Percentiles rank a stretch among this genome's conserved stretches.
Conservation (phyloP, 2,329 filamentous ascomycete genomes). For the Sporothrix sp. region DNA sequence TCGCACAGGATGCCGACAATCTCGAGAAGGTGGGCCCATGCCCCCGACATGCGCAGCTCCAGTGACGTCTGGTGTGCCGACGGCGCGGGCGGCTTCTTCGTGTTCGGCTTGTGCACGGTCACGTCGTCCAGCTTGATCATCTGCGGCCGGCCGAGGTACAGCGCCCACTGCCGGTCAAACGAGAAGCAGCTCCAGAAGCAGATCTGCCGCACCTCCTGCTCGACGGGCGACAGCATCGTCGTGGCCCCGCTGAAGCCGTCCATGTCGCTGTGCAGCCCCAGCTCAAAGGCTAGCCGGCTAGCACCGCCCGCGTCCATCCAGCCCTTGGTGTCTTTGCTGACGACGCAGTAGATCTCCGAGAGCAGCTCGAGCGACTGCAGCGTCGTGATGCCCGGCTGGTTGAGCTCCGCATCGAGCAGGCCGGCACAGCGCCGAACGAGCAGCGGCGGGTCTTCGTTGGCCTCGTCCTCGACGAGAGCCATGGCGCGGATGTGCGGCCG, state of each 20-base stretch:
- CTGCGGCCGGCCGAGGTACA: constrained; percentile 7
- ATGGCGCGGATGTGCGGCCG: constrained; percentile 7
- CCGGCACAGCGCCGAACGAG: not conserved
- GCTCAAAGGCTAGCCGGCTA: constrained; percentile 4
- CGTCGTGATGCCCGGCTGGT: constrained; percentile 6
- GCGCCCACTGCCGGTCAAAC: constrained; percentile 12
- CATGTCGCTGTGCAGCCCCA: constrained; percentile 9
- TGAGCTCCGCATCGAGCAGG: constrained; percentile 3
- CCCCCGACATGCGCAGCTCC: constrained; percentile 4
- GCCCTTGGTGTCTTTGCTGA: constrained; percentile 10
- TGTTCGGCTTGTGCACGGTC: not conserved
- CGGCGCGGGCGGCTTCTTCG: not conserved
- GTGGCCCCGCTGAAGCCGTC: not conserved
- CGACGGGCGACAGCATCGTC: not conserved
- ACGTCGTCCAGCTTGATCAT: constrained; percentile 9
- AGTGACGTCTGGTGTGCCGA: not conserved
- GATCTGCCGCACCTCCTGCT: constrained; percentile 8
- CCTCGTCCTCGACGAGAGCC: constrained; percentile 7
- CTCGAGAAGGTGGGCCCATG: constrained; percentile 9
- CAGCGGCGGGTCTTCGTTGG: constrained; percentile 4
- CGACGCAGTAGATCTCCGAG: constrained; percentile 3
- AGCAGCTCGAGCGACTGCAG: constrained; percentile 10
- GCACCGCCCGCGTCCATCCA: not conserved
- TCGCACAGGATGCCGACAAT: constrained; percentile 8
- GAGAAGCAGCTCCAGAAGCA: constrained; percentile 11